Percentiles rank a stretch among this genome's conserved stretches.
Evolutionary conservation across 2,329 filamentous ascomycete genomes (phyloP).

Genomic region (Ilyonectria destructans): DNA sequence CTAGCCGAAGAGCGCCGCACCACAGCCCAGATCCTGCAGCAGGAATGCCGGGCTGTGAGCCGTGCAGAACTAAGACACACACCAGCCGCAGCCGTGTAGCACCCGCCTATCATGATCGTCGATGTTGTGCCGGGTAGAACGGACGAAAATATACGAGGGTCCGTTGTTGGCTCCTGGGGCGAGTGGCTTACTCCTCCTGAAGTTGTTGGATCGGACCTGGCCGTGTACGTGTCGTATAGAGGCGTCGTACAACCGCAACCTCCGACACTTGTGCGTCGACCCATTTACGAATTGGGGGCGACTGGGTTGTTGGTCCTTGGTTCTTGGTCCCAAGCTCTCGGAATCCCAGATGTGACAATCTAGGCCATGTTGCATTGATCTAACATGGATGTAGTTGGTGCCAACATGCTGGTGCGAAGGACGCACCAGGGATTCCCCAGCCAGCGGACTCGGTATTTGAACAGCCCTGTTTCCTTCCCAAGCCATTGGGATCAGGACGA

Average conservation of each 20-base stretch:
- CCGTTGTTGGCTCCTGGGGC: conserved; percentile 44
- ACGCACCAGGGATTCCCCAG: conserved; percentile 29
- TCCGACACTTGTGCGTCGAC: conserved; percentile 43
- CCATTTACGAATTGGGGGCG: conserved; percentile 3
- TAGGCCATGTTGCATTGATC: conserved; percentile 42
- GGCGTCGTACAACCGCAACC: conserved; percentile 35
- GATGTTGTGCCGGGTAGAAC: conserved; percentile 34
- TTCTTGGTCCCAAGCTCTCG: conserved; percentile 48
- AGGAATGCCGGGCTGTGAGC: background rate
- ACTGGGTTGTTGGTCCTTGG: conserved; percentile 9
- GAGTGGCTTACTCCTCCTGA: conserved; percentile 42
- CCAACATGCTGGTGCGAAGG: conserved; percentile 34
- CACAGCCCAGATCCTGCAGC: conserved; percentile 43
- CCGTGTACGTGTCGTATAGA: conserved; percentile 20
- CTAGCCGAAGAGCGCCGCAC: conserved; percentile 19
- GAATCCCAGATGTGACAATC: conserved; percentile 47
- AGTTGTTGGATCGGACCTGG: conserved; percentile 37
- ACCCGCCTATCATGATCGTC: conserved; percentile 30
- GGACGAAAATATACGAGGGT: conserved; percentile 47
- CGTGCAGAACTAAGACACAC: conserved; percentile 3
- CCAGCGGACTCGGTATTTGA: conserved; percentile 40
- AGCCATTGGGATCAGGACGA: conserved; percentile 20
- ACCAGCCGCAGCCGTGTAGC: conserved; percentile 18
- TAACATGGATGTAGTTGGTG: conserved; percentile 39
- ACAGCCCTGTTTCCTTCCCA: conserved; percentile 30